Base-by-base conservation (phyloP, 1,284 basidiomycete species). In the Ustilago shanxiensis region DNA sequence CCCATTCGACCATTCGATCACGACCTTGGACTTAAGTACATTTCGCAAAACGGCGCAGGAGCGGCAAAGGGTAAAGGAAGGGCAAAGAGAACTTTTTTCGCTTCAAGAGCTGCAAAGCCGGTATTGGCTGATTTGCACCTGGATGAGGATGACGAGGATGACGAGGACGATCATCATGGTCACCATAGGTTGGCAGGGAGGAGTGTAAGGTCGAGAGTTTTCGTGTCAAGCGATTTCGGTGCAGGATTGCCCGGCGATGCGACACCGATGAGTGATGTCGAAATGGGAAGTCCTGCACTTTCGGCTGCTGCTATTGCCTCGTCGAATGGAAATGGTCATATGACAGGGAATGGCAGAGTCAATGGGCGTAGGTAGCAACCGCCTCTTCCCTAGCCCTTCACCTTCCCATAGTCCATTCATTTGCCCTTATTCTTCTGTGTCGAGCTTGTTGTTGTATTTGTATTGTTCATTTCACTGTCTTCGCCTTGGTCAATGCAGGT, bases 11-110 rank as follows among this genome's bases (percentile, higher is more conserved):
- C 65, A 16, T 72, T 60, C 33, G 72, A 78, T 31, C 76, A 78
- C 47, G 72, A 78, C 45, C 31, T 78, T 10, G 76, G 65, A 0
- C 35, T 71, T 29, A 74, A 72, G 53, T 78, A 78, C 45, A 57
- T 78, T 1, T 22, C 56, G 20, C 67, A 71, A 31, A 78, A 78
- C 58, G 76, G 76, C 7, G 64, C 54, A 3, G 75, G 71, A 3
- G 50, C 39, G 9, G 68, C 56, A 13, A 75, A 61, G 37, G 72
- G 76, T 18, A 71, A 78, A 44, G 72, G 67, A 0, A 59, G 70
- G 11, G 57, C 77, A 2, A 80, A 80, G 68, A 45, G 79, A 22
- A 79, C 76, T 0, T 80, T 80, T 26, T 80, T 80, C 29, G 70
- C 72, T 3, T 58, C 72, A 16, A 56, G 79, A 8, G 79, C 76